Evolutionary conservation across 2,329 filamentous ascomycete species (phyloP).

Genomic region (Sporothrix humicola): DNA sequence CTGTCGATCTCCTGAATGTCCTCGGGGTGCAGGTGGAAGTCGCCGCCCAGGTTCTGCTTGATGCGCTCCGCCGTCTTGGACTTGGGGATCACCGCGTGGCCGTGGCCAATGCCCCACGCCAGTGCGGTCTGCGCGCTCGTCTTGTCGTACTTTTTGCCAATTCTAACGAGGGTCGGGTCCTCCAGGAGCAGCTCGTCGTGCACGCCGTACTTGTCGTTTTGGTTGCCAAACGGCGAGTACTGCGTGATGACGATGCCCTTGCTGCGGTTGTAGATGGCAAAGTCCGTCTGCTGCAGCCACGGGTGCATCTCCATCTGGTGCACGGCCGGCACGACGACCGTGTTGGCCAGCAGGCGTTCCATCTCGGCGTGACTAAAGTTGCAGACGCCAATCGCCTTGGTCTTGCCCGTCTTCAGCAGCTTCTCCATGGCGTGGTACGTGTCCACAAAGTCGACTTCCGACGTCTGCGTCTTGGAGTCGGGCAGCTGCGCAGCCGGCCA

Average conservation of each 20-base stretch:
- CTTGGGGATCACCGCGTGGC: slow-evolving; percentile 78
- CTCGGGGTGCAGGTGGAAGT: slow-evolving; percentile 16
- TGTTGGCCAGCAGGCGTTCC: slow-evolving; percentile 58
- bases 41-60: slow-evolving; percentile 54
- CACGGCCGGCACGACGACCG: slow-evolving; percentile 58
- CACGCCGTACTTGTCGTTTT: slow-evolving; percentile 43
- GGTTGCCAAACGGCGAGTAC: slow-evolving; percentile 68
- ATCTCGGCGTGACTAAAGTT: slow-evolving; percentile 66
- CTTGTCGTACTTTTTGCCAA: slow-evolving; percentile 73
- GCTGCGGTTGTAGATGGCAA: slow-evolving; percentile 63
- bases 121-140: slow-evolving; percentile 80
- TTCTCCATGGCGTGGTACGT: slow-evolving; percentile 64
- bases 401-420: slow-evolving; percentile 56
- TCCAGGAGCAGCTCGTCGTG: slow-evolving; percentile 44
- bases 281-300: slow-evolving; percentile 64
- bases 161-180: slow-evolving; percentile 66
- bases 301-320: slow-evolving; percentile 69
- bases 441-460: slow-evolving; percentile 2
- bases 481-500: slow-evolving; percentile 24
- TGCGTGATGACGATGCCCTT: slow-evolving; percentile 65
- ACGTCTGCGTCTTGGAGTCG: slow-evolving; percentile 17
- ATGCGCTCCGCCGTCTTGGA: slow-evolving; percentile 64
- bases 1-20: slow-evolving; percentile 25
- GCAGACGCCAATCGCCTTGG: slow-evolving; percentile 63
- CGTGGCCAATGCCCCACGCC: slow-evolving; percentile 83